Conservation (phyloP, 2,329 filamentous ascomycete genomes). For the Shiraia sp. region DNA sequence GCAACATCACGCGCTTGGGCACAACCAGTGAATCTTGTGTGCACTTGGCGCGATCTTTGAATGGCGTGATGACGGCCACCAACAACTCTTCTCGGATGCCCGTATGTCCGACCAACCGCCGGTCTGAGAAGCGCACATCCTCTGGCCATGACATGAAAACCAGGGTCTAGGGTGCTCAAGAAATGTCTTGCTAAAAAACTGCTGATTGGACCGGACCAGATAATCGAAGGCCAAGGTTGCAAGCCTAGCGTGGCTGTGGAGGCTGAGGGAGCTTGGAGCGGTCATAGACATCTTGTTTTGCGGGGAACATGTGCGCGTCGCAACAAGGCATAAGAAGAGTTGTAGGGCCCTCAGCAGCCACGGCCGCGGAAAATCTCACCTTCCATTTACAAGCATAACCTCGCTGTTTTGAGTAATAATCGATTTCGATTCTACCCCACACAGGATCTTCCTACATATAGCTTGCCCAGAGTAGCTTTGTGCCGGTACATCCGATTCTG, state of each 20-base stretch:
- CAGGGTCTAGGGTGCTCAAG: too few species aligned
- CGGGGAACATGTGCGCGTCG: constrained; percentile 6
- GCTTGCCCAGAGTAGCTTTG: too few species aligned
- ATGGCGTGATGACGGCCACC: constrained; percentile 14
- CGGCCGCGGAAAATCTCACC: constrained; percentile 1
- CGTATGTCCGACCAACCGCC: too few species aligned
- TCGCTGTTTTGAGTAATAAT: too few species aligned
- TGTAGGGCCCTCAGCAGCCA: too few species aligned
- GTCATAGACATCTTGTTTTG: constrained; percentile 11
- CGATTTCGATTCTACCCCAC: too few species aligned
- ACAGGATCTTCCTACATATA: too few species aligned
- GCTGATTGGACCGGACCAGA: not conserved
- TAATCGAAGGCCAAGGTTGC: not conserved
- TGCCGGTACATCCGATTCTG: too few species aligned
- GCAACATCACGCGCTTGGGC: not conserved
- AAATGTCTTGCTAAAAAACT: not conserved
- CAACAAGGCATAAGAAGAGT: not conserved
- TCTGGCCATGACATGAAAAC: too few species aligned
- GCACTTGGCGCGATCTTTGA: constrained; percentile 8
- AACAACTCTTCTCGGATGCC: not conserved
- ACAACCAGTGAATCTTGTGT: constrained; percentile 1
- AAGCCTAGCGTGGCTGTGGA: constrained; percentile 22
- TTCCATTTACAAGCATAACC: too few species aligned
- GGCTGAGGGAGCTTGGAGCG: constrained; percentile 8
- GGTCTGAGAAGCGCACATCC: too few species aligned